Conservation (phyloP, 1,139 yeast species). For the Diutina catenulata region DNA sequence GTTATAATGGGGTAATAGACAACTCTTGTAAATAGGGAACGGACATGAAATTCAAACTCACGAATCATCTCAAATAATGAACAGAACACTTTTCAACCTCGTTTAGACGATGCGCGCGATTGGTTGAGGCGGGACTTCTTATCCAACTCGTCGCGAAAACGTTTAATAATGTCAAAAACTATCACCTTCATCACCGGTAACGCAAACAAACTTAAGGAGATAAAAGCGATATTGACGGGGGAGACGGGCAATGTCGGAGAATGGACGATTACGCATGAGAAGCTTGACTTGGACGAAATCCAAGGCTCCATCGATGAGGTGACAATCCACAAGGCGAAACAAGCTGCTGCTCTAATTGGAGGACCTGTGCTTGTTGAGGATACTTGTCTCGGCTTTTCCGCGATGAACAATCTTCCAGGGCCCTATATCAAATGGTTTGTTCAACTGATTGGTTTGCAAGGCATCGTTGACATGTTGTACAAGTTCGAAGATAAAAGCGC, state of each 20-base stretch:
- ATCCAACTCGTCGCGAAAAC: too few relatives aligned
- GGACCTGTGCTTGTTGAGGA: slow-evolving; percentile 94
- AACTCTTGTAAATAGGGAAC: slow-evolving; percentile 4
- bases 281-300: slow-evolving; percentile 75
- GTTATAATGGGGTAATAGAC: slow-evolving; percentile 4
- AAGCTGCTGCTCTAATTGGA: slow-evolving; percentile 49
- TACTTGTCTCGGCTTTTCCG: slow-evolving; percentile 78
- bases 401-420: slow-evolving; percentile 78
- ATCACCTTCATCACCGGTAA: slow-evolving; percentile 79
- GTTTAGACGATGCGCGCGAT: too few relatives aligned
- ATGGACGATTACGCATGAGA: slow-evolving; percentile 42
- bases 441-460: slow-evolving; percentile 55
- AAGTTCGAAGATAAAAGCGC: slow-evolving; percentile 82
- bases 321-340: slow-evolving; percentile 64
- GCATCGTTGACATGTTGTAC: slow-evolving; percentile 63
- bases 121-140: too few relatives aligned
- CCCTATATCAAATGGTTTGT: slow-evolving; percentile 89
- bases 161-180: slow-evolving; percentile 10
- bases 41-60: too few relatives aligned
- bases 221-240: slow-evolving; percentile 52
- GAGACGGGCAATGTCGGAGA: slow-evolving; percentile 31
- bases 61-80: too few relatives aligned
- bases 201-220: slow-evolving; percentile 77
- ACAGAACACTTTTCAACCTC: too few relatives aligned
- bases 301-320: slow-evolving; percentile 85